phyloP scores from a whole-genome alignment of 352 stramenopile genomes.

The Globisporangium cederbergense region DNA sequence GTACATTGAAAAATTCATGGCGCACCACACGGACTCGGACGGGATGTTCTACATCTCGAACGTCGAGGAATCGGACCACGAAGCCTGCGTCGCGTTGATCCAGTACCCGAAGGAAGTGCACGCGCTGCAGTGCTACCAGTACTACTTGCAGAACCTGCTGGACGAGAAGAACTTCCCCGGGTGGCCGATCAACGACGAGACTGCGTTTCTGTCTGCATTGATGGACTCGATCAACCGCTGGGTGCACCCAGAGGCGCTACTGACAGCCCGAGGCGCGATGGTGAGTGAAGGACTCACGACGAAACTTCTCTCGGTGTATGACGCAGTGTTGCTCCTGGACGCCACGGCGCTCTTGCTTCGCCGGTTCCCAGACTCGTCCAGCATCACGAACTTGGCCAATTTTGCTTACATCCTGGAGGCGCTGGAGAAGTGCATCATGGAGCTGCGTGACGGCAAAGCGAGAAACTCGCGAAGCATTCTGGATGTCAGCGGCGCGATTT shows the following conservation, averaged over 20 bases:
- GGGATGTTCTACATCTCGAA: constrained; percentile 77
- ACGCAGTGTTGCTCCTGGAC: constrained; percentile 74
- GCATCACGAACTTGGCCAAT: constrained; percentile 61
- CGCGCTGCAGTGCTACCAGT: constrained; percentile 84
- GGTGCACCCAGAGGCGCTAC: constrained; percentile 58
- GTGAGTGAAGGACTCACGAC: constrained; percentile 42
- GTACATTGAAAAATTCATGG: constrained; percentile 87
- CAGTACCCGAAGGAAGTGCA: constrained; percentile 84
- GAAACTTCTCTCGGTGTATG: constrained; percentile 64
- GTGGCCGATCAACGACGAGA: constrained; percentile 86
- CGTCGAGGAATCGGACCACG: constrained; percentile 65
- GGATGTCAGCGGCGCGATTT: constrained; percentile 53
- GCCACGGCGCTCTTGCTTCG: constrained; percentile 63
- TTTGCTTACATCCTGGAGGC: constrained; percentile 71
- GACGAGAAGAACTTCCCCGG: constrained; percentile 84
- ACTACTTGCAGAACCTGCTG: constrained; percentile 85
- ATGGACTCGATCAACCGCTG: constrained; percentile 77
- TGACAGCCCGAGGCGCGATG: constrained; percentile 37
- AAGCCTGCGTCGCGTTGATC: constrained; percentile 75
- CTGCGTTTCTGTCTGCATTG: constrained; percentile 65
- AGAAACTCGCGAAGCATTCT: constrained; percentile 33
- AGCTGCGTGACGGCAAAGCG: constrained; percentile 55
- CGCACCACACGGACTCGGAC: constrained; percentile 50
- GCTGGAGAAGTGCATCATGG: constrained; percentile 76
- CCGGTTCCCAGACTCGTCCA: constrained; percentile 64